Percentiles rank a stretch among this genome's conserved stretches.
phyloP scores from a whole-genome alignment of 257 asterid genomes.

The Plantago ovata region DNA sequence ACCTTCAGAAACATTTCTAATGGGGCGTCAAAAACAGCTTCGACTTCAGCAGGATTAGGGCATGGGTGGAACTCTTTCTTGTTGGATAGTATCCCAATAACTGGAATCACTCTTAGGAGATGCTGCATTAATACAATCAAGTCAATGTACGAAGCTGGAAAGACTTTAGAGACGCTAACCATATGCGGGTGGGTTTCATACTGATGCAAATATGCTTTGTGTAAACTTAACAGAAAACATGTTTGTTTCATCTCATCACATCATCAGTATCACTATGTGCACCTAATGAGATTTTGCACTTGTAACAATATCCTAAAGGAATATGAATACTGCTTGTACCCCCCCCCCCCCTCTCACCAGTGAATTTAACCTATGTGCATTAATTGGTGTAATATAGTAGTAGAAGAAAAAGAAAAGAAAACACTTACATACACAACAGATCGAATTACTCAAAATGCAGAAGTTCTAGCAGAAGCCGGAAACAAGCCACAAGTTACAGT shows the following conservation, averaged over 20 bases:
- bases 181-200: neutral
- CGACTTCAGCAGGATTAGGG: slow-evolving; percentile 82
- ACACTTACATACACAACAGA: neutral
- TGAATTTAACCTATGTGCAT: no score
- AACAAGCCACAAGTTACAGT: neutral
- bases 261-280: neutral
- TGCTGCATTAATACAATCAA: slow-evolving; percentile 51
- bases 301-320: neutral
- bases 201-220: neutral
- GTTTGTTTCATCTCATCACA: neutral
- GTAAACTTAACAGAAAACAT: neutral
- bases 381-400: no score
- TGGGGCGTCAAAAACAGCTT: slow-evolving; percentile 81
- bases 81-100: slow-evolving; percentile 76
- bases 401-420: no score
- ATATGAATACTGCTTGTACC: no score
- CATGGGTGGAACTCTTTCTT: slow-evolving; percentile 55
- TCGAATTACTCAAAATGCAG: neutral
- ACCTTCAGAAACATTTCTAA: slow-evolving; percentile 98
- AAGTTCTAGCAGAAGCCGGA: neutral
- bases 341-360: no score
- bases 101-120: slow-evolving; percentile 93
- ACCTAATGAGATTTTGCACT: neutral
- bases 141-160: slow-evolving; percentile 4
- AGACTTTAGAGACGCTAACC: neutral